A percentile compares a stretch with the other conserved stretches of the same genome.
Evolutionary conservation across 129 eudicot species (phyloP).

Genomic region (Tagetes patula): DNA sequence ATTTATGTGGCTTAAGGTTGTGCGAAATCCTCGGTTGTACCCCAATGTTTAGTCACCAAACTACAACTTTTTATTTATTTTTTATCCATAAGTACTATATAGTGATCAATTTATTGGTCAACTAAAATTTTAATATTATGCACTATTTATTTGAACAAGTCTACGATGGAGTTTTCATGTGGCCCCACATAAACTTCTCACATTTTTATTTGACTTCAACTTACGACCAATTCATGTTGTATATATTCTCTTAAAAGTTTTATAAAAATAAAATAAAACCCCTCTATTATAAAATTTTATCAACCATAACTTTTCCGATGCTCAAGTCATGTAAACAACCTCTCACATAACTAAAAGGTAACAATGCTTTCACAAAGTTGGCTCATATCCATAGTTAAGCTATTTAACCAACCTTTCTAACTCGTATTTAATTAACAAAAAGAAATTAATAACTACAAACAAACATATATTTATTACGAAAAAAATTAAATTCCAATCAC

Average conservation of each 20-base stretch:
- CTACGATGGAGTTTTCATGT: slow-evolving; percentile 16
- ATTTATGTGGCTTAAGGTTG: slow-evolving; percentile 16
- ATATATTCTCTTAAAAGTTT: too few species aligned
- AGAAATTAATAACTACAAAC: too few species aligned
- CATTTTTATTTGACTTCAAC: slow-evolving; percentile 29
- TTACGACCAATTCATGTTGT: slow-evolving; percentile 6
- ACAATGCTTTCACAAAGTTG: too few species aligned
- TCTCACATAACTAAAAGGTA: too few species aligned
- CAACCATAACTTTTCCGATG: too few species aligned
- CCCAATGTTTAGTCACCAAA: slow-evolving; percentile 9
- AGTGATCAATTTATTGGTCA: neutral
- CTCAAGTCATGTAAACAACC: too few species aligned
- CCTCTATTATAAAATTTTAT: too few species aligned
- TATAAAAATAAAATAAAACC: too few species aligned
- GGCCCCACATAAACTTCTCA: slow-evolving; percentile 31
- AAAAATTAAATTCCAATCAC: neutral
- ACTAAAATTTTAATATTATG: neutral
- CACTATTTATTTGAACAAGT: slow-evolving; percentile 28
- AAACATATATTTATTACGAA: slow-evolving; percentile 15
- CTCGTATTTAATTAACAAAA: neutral
- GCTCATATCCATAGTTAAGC: neutral
- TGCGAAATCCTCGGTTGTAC: neutral
- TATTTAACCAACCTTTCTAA: neutral
- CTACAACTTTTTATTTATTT: neutral
- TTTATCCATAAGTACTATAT: neutral